These are phyloP conservation scores for Artemisia princeps DNA, from an alignment of 140 eudicot species.

Conservation along the genomic window DNA sequence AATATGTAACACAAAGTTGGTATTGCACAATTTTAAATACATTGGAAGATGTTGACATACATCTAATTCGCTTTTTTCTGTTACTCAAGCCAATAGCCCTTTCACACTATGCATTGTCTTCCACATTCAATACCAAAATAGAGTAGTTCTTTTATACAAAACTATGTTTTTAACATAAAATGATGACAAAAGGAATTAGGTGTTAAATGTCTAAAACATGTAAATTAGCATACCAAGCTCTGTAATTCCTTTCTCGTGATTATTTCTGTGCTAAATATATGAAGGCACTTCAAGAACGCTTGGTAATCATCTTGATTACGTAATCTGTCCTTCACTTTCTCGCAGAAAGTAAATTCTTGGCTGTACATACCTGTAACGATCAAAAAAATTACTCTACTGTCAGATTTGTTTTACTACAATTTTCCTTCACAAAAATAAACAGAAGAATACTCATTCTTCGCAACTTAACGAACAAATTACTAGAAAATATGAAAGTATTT, in stretches of 20 bases:
- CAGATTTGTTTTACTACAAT: not conserved
- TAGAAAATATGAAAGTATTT: too few relatives aligned
- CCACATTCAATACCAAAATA: too few relatives aligned
- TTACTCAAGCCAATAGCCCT: too few relatives aligned
- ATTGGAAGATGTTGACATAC: too few relatives aligned
- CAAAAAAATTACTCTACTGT: not conserved
- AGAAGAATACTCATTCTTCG: too few relatives aligned
- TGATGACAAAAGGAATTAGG: not conserved
- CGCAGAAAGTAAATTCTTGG: slow-evolving; percentile 78
- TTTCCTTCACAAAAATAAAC: too few relatives aligned
- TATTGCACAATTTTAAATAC: too few relatives aligned
- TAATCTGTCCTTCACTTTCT: slow-evolving; percentile 85
- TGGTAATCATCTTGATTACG: slow-evolving; percentile 77
- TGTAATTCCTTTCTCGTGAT: slow-evolving; percentile 82
- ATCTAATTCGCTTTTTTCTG: too few relatives aligned
- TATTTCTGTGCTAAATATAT: slow-evolving; percentile 87
- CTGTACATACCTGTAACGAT: slow-evolving; percentile 56
- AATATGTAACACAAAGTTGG: too few relatives aligned
- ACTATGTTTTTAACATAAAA: not conserved
- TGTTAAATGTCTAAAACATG: slow-evolving; percentile 5
- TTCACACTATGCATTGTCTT: too few relatives aligned
- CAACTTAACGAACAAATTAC: too few relatives aligned
- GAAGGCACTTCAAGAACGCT: slow-evolving; percentile 94
- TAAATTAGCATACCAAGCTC: slow-evolving; percentile 59
- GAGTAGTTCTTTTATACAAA: not conserved